Evolutionary conservation across 2,329 filamentous ascomycete species (phyloP), one percentile per base, ranked within the genome.

Genomic region (Ceratocystis alfenasii): DNA sequence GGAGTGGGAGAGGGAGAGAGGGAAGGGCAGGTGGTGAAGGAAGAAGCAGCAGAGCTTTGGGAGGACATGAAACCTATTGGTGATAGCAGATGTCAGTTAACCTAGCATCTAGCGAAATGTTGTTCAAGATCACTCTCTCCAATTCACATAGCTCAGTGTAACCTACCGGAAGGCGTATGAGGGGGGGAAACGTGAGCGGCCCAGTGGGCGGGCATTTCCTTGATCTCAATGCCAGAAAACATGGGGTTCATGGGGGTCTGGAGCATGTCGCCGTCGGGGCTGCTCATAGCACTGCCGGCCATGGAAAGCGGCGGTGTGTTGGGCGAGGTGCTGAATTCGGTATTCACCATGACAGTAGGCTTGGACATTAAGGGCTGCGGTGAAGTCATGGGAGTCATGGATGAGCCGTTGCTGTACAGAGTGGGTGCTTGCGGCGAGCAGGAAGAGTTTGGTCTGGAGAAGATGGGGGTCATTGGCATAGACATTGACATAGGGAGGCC

Each of bases 271-370:
- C 82, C 87, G 69, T 87, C 87, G 63, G 93, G 90, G 81, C 90
- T 96, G 78, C 89, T 90, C 72, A 90, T 87, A 66, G 84, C 86
- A 80, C 91, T 96, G 70, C 88, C 88, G 36, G 90, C 87, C 2
- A 88, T 87, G 28, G 92, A 96, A 71, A 96, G 81, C 59, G 91
- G 88, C 62, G 92, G 92, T 22, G 92, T 96, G 6, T 90, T 86
- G 44, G 92, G 92, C 25, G 66, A 62, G 10, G 25, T 41, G 30
- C 33, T 33, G 73, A 89, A 90, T 76, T 87, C 89, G 70, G 85
- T 82, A 71, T 87, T 84, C 36, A 77, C 76, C 68, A 88, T 83
- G 71, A 91, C 87, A 17, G 89, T 90, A 2, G 55, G 28, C 75
- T 95, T 88, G 69, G 95, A 77, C 72, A 90, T 80, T 72, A 87